Evolutionary conservation across 352 stramenopile species (phyloP).

Genomic region (Aphanomyces stellatus): DNA sequence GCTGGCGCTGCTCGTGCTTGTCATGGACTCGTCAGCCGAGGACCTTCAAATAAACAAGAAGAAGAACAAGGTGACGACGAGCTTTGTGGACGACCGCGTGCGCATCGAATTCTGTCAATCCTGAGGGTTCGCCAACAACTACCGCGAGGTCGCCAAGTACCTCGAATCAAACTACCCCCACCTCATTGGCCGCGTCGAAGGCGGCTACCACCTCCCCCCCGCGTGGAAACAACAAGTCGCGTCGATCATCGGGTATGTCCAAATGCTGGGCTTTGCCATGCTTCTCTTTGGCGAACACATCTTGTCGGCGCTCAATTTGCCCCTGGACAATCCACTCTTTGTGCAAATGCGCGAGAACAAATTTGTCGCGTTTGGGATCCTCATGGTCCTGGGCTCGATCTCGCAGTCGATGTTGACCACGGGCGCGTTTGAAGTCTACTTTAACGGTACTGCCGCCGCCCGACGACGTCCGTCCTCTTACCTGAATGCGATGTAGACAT

Average conservation of each 20-base stretch:
- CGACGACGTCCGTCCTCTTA: neutral
- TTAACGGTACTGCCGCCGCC: conserved; percentile 39
- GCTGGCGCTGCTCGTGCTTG: conserved; percentile 11
- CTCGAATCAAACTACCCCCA: conserved; percentile 70
- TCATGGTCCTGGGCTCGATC: conserved; percentile 50
- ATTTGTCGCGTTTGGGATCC: conserved; percentile 51
- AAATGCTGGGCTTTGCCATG: conserved; percentile 18
- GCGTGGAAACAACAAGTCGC: conserved; percentile 16
- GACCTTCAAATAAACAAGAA: conserved; percentile 8
- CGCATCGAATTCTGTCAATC: conserved; percentile 58
- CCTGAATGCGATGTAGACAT: conserved; percentile 29
- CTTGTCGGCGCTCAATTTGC: neutral
- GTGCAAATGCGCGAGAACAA: conserved; percentile 67
- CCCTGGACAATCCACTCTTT: conserved; percentile 35
- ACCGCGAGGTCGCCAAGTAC: conserved; percentile 50
- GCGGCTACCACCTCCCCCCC: conserved; percentile 29
- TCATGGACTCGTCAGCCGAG: neutral
- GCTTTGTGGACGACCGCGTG: conserved; percentile 40
- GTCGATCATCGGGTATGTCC: conserved; percentile 4
- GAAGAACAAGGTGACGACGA: neutral
- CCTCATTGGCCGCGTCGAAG: conserved; percentile 50
- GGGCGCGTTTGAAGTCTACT: conserved; percentile 75
- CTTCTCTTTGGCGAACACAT: conserved; percentile 18
- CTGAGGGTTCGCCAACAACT: conserved; percentile 78
- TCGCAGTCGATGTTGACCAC: conserved; percentile 57